Base-by-base conservation (phyloP, 1,139 yeast species). In the Candida gigantensis region DNA sequence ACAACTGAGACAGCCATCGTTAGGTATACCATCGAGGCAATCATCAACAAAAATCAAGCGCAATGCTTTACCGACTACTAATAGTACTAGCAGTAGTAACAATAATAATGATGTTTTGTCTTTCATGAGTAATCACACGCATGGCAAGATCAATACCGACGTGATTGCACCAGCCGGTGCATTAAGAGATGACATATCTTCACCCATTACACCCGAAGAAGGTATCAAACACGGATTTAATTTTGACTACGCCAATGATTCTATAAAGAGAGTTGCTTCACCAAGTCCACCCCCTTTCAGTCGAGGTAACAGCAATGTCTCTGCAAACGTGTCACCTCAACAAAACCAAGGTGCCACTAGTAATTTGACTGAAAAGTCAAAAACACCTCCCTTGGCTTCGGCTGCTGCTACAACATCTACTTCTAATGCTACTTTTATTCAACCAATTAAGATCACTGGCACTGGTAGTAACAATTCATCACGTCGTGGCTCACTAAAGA, bases 371-470 rank as follows among this genome's bases (percentile, higher is more conserved):
- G 11, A n/a, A n/a, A 12, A 23, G 7, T 6, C 25, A 9, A 19
- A 19, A n/a, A 9, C 18, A 9, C 25, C 24, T 8, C 10, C n/a
- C n/a, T n/a, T n/a, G n/a, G n/a, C n/a, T n/a, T n/a, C n/a, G n/a
- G n/a, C n/a, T n/a, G n/a, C 39, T 19, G 24, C 37, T 4, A 30
- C 33, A 29, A 31, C 35, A 18, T 26, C 30, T n/a, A 24, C 16
- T 16, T 24, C 39, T 9, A 20, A 21, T 7, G 10, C 47, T 26
- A 11, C 24, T 12, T 15, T 15, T 5, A 13, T 15, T 3, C 50
- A 46, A 24, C 62, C 65, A 2, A 56, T 59, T n/a, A 57, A 49
- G 29, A 54, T 57, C 12, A 43, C 37, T 17, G 45, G 37, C 11
- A 31, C 37, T 7, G 38, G 36, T 12, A 36, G 42, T 11, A 35